Evolutionary conservation across 1,139 yeast genomes (phyloP), one percentile per base, ranked within the genome.

Genomic region (Magnusiomyces suaveolens): DNA sequence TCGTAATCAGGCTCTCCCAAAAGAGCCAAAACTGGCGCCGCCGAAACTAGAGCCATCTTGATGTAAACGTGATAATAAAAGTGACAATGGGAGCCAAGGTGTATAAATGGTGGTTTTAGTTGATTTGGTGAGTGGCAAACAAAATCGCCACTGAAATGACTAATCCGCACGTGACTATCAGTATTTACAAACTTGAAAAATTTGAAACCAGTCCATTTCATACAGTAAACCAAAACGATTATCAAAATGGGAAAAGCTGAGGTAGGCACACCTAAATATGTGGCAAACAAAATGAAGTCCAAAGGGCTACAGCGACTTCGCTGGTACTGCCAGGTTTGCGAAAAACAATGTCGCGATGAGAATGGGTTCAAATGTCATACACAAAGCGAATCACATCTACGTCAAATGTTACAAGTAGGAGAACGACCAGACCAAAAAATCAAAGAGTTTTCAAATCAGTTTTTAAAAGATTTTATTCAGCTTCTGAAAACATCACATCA

Each of bases 361-460:
- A 92, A 92, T 69, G 99, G 98, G 38, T 92, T 87, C 72, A 84
- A 85, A 65, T 86, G 92, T 66, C 99, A 92, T 68, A 75, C 84
- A 21, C 76, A 77, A 59, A 83, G 95, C 18, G 89, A 87, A 47
- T 77, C 87, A 1, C 99, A 92, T 67, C 71, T 78, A 51, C 78
- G 80, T 32, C 79, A 79, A 55, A 78, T 83, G 57, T 63, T 69
- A 49, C 59, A 66, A 2, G 68, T 65, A 60, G 73, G 74, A 6
- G 73, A 77, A 20, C 69, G 71, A 20, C 76, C 81, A 0, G 69
- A 75, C 1, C 64, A 69, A 25, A 77, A 81, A 47, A 78, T 87
- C 0, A 80, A 76, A 20, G 76, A 79, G 41, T 90, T 73, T 65
- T 83, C 95, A 2, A 63, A 66, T 1, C 74, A 76, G 60, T 87